phyloP scores from a whole-genome alignment of 331 rosid genomes.

The Arachis monticola region DNA sequence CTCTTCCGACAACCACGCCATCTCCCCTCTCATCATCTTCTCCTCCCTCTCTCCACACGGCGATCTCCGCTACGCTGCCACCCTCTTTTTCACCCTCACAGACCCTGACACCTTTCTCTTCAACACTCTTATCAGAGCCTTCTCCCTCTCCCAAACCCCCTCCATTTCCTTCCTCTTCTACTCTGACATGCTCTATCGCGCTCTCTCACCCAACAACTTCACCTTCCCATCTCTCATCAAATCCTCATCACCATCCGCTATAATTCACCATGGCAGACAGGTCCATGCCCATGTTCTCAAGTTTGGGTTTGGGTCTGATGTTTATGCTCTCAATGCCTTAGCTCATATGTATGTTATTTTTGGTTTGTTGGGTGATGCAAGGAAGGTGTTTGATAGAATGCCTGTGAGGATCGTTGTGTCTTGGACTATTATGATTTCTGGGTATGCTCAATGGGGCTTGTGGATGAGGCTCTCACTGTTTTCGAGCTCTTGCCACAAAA shows the following conservation, averaged over 20 bases:
- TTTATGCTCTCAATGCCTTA: slow-evolving; percentile 48
- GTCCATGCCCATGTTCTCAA: slow-evolving; percentile 66
- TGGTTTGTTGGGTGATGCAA: slow-evolving; percentile 53
- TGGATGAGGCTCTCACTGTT: slow-evolving; percentile 55
- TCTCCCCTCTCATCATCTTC: slow-evolving; percentile 63
- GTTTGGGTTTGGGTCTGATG: slow-evolving; percentile 53
- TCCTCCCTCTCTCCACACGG: slow-evolving; percentile 54
- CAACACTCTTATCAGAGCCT: slow-evolving; percentile 65
- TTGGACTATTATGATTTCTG: slow-evolving; percentile 65
- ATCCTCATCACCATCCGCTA: slow-evolving; percentile 43
- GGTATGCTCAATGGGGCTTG: slow-evolving; percentile 52
- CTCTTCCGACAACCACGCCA: slow-evolving; percentile 55
- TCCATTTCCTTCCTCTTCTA: slow-evolving; percentile 50
- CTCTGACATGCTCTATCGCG: slow-evolving; percentile 52
- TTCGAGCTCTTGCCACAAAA: slow-evolving; percentile 62
- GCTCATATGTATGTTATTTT: slow-evolving; percentile 55
- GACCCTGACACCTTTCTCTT: slow-evolving; percentile 66
- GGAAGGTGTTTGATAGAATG: slow-evolving; percentile 57
- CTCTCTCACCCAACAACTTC: slow-evolving; percentile 52
- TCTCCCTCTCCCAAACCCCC: slow-evolving; percentile 32
- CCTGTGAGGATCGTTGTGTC: slow-evolving; percentile 50
- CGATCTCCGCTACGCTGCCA: slow-evolving; percentile 59
- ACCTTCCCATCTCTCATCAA: slow-evolving; percentile 63
- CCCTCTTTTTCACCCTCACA: slow-evolving; percentile 52
- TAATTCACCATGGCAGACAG: slow-evolving; percentile 47